These are phyloP conservation scores for Entomortierella beljakovae DNA, from an alignment of 192 early-diverging fungal species.

Conservation along the genomic window DNA sequence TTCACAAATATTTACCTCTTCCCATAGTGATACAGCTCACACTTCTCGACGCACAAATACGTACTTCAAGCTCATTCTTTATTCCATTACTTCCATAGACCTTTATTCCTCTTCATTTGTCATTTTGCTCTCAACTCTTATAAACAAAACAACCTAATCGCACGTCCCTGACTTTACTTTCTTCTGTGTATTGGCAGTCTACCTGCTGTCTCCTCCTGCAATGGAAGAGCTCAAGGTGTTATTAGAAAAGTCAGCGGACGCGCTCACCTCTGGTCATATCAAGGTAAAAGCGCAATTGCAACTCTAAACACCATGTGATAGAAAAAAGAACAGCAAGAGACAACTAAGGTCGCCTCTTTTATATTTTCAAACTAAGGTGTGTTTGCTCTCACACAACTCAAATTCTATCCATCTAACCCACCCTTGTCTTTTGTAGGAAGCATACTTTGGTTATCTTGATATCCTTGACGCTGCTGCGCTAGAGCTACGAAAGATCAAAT, in stretches of 20 bases:
- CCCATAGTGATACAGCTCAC: too few species aligned
- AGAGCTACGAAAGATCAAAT: slow-evolving; percentile 61
- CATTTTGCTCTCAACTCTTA: neutral
- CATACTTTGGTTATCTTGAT: slow-evolving; percentile 58
- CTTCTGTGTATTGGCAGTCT: neutral
- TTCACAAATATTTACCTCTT: neutral
- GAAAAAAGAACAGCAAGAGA: neutral
- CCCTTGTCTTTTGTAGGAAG: slow-evolving; percentile 52
- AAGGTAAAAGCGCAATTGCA: slow-evolving; percentile 45
- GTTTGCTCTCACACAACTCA: neutral
- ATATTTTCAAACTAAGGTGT: neutral
- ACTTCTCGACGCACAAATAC: neutral
- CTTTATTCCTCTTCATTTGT: neutral
- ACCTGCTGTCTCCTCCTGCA: slow-evolving; percentile 16
- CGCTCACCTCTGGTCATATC: slow-evolving; percentile 45
- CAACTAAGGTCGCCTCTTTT: too few species aligned
- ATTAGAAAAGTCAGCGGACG: slow-evolving; percentile 39
- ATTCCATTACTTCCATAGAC: neutral
- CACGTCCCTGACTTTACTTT: slow-evolving; percentile 9
- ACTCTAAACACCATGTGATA: neutral
- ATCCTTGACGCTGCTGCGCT: slow-evolving; percentile 51
- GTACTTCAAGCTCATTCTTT: neutral
- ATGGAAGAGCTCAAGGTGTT: slow-evolving; percentile 49
- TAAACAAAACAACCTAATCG: neutral
- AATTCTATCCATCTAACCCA: neutral